Evolutionary conservation across 176 grass and related monocot genomes (phyloP), one percentile per base, ranked within the genome.

Genomic region (Eremochloa ophiuroides): DNA sequence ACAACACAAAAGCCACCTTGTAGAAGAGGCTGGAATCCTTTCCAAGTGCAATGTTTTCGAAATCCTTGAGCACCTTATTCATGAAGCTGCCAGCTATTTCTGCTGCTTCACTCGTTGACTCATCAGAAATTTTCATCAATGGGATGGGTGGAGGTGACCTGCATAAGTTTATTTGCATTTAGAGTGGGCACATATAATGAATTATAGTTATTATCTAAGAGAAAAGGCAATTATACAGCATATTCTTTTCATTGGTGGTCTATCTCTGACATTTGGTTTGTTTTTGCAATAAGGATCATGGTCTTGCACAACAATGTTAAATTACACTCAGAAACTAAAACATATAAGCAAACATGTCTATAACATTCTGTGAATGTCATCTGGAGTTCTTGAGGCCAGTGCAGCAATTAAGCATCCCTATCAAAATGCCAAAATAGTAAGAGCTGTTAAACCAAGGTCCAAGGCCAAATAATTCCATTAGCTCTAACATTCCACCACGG

Each of bases 21-120:
- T 88, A 94, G 80, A 94, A 91, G 60, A 94, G 78, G 22, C 40
- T 84, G 1, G 83, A 62, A 76, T 94, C 86, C 83, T 87, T 94
- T 17, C 83, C 86, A 11, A 78, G 83, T 61, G 83, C 75, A 81
- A 91, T 78, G 62, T 78, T 82, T 69, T 82, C 74, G 41, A 94
- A 89, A 72, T 58, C 39, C 58, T 80, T 80, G 53, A 91, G 89
- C 35, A 81, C 18, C 31, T 47, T 80, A 65, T 94, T 89, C 23
- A 78, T 33, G 73, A 18, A 62, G 31, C 20, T 16, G 58, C 83
- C 41, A n/a, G 71, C 80, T 26, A 41, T 33, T 63, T 42, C 78
- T 41, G 76, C 75, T 73, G 79, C 55, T 70, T 84, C 60, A 53
- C 44, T 76, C 31, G 75, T 79, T 25, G 39, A 64, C 46, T 87